phyloP scores from a whole-genome alignment of 169 alveolate species.

The Neospora caninum region DNA sequence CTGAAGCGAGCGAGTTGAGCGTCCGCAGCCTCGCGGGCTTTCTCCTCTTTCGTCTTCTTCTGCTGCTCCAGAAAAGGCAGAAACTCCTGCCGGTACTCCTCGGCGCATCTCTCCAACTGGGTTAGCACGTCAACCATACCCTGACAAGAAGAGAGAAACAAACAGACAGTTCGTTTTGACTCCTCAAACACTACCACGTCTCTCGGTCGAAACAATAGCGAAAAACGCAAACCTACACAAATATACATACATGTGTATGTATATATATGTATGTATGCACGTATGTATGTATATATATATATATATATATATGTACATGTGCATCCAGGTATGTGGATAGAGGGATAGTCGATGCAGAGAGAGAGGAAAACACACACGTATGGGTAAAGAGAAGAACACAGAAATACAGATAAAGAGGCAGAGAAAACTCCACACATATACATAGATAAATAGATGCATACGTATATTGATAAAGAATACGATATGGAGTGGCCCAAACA shows the following conservation, averaged over 20 bases:
- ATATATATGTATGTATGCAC: not conserved
- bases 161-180: not conserved
- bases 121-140: not conserved
- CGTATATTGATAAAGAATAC: too few relatives aligned
- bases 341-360: too few relatives aligned
- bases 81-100: constrained; percentile 4
- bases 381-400: too few relatives aligned
- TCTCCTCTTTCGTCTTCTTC: not conserved
- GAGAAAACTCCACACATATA: not conserved
- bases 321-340: not conserved
- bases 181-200: not conserved
- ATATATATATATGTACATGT: not conserved
- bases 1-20: not conserved
- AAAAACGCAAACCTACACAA: not conserved
- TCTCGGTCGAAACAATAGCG: not conserved
- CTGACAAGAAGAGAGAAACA: not conserved
- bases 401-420: too few relatives aligned
- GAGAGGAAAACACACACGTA: too few relatives aligned
- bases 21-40: not conserved
- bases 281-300: constrained; percentile 22
- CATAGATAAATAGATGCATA: not conserved
- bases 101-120: constrained; percentile 8
- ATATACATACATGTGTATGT: not conserved
- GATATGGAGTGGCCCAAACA: too few relatives aligned
- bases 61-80: not conserved